Base-by-base conservation (phyloP, 768 basidiomycete genomes). In the Amanita jacksonii region DNA sequence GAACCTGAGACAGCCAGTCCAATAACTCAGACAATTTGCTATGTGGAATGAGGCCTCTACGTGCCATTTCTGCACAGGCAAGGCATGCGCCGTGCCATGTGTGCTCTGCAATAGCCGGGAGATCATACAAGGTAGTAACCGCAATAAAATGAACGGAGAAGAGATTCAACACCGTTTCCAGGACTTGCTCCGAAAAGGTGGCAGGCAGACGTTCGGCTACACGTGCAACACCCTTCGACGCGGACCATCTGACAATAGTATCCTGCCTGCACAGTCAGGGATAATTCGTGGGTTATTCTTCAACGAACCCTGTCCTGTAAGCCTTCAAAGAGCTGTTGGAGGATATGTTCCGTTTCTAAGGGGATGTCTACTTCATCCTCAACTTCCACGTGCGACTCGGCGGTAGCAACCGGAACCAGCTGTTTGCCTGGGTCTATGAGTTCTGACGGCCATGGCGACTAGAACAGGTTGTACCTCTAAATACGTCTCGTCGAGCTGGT, bases 51-150 rank as follows among this genome's bases (percentile, higher is more conserved):
- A 93, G 70, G 38, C 80, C 85, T 53, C 91, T 68, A 36, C 96
- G 76, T 30, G 89, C 85, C 67, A 96, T 76, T 65, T 98, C 94
- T 15, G 94, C 94, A 50, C 87, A 81, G 12, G 90, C 89, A 24
- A 98, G 70, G 57, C 83, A 90, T 9, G 89, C 84, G 4, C 96
- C 96, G 62, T 99, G 96, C 91, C 93, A 96, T 41, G 85, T 86
- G 48, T 74, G 72, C 61, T 97, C 92, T 20, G 91, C 85, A 38
- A 81, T 66, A 8, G 84, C 70, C 27, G 82, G 79, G 53, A 87
- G 69, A 55, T 85, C 84, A 53, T 82, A 82, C 34, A 84, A 55
- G 46, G 65, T 73, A 10, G 78, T 77, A 6, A 73, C 78, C 18
- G 71, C 73, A 7, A 80, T 61, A 18, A 79, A 80, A 57, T 88